A percentile compares a stretch with the other conserved stretches of the same genome.
phyloP scores from a whole-genome alignment of 169 alveolate species.

The Cryptosporidium bovis region DNA sequence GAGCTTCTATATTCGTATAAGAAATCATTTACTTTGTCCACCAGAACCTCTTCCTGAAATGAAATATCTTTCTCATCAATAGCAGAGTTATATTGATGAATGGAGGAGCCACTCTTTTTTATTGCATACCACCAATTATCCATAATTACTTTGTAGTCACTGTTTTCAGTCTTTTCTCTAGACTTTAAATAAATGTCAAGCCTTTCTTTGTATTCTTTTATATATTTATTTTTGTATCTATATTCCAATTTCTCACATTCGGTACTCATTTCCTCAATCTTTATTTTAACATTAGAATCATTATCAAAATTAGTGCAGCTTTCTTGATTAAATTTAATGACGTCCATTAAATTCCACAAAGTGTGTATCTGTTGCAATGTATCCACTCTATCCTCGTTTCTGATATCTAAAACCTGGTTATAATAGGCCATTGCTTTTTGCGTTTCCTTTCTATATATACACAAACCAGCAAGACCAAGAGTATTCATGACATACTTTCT shows the following conservation, averaged over 20 bases:
- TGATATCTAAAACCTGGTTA: constrained; percentile 50
- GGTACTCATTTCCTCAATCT: not conserved
- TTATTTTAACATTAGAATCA: not conserved
- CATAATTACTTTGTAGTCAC: not conserved
- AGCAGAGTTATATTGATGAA: not conserved
- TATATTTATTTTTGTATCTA: constrained; percentile 12
- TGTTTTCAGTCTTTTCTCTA: constrained; percentile 24
- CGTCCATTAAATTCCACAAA: constrained; percentile 42
- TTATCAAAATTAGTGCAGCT: not conserved
- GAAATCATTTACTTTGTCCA: constrained; percentile 13
- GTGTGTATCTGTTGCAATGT: constrained; percentile 62
- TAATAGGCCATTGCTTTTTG: constrained; percentile 18
- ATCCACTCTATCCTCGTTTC: constrained; percentile 66
- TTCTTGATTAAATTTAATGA: not conserved
- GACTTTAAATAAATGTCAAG: constrained; percentile 7
- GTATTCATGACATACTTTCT: constrained; percentile 73
- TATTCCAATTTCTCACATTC: constrained; percentile 35
- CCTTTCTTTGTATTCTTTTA: constrained; percentile 12
- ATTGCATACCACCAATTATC: constrained; percentile 61
- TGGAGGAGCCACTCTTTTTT: not conserved
- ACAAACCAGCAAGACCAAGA: constrained; percentile 53
- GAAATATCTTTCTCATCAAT: not conserved
- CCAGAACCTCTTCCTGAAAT: constrained; percentile 5
- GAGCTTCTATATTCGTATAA: constrained; percentile 55
- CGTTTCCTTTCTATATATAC: not conserved